Percentiles rank a stretch among this genome's conserved stretches.
phyloP scores from a whole-genome alignment of 2,329 filamentous ascomycete genomes.

The Ceratocystiopsis sp. region DNA sequence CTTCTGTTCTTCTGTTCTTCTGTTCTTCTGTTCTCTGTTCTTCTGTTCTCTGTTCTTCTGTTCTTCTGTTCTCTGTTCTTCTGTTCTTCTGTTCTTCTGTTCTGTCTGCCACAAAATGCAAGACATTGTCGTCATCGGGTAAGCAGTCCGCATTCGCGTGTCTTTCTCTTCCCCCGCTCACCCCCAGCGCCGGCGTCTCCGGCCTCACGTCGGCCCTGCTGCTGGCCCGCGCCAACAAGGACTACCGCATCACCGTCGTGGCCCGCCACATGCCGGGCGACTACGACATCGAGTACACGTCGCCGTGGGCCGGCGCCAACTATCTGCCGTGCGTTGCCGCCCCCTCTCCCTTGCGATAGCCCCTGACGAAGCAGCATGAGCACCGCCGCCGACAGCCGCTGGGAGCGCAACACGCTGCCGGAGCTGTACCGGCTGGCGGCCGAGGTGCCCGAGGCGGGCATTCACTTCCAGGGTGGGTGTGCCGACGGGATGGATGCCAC shows the following conservation, averaged over 20 bases:
- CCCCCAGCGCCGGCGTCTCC: constrained; percentile 27
- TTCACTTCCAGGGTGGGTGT: constrained; percentile 54
- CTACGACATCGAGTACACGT: constrained; percentile 80
- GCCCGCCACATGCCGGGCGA: constrained; percentile 87
- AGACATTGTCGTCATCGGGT: constrained; percentile 23
- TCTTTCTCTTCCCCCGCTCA: background rate
- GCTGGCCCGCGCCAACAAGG: constrained; percentile 25
- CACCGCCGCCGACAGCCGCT: constrained; percentile 25
- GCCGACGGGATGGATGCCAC: too few species aligned
- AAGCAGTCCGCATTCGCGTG: background rate
- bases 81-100: background rate
- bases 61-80: background rate
- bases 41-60: background rate
- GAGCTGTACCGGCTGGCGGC: constrained; percentile 40
- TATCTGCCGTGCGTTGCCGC: constrained; percentile 45
- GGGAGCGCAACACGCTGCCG: constrained; percentile 49
- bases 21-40: too few species aligned
- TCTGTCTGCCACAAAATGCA: constrained; percentile 17
- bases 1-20: too few species aligned
- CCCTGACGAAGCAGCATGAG: constrained; percentile 23
- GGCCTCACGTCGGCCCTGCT: constrained; percentile 34
- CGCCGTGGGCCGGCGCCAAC: constrained; percentile 78
- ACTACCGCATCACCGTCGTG: constrained; percentile 21
- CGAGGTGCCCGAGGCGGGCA: constrained; percentile 57
- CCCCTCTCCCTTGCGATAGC: background rate